Conservation (phyloP, 2,329 filamentous ascomycete species). For the Periglandula ipomoeae region DNA sequence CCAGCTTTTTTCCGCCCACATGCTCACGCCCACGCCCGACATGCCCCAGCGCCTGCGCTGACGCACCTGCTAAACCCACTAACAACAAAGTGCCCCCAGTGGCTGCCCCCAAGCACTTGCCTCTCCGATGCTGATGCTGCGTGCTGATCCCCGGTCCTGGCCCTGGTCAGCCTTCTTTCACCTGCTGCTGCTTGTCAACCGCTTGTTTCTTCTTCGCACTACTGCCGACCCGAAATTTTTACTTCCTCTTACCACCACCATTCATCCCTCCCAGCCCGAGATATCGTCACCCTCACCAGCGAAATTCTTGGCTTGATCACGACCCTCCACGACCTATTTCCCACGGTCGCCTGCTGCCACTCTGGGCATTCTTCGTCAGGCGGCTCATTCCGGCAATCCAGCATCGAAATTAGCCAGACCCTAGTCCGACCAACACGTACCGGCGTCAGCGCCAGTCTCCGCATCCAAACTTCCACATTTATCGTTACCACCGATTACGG, state of each 20-base stretch:
- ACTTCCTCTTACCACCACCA: slow-evolving; percentile 1
- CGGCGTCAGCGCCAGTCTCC: not conserved
- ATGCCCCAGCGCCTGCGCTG: not conserved
- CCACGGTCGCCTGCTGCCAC: not conserved
- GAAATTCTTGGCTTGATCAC: not conserved
- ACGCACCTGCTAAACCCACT: not conserved
- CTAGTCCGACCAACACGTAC: slow-evolving; percentile 1
- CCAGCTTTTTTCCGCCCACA: not conserved
- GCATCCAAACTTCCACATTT: not conserved
- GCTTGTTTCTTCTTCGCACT: slow-evolving; percentile 1
- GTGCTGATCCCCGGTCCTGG: too few relatives aligned
- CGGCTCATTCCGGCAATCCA: not conserved
- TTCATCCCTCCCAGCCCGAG: not conserved
- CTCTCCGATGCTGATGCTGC: too few relatives aligned
- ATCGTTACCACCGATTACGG: not conserved
- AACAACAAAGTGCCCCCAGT: not conserved
- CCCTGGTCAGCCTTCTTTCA: too few relatives aligned
- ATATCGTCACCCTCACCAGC: slow-evolving; percentile 2
- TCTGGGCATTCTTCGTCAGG: not conserved
- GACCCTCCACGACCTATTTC: not conserved
- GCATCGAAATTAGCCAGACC: not conserved
- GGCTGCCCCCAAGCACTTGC: too few relatives aligned
- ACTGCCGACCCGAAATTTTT: slow-evolving; percentile 5
- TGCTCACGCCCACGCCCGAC: not conserved
- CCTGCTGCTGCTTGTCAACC: not conserved